These are phyloP conservation scores for Ceriops zippeliana DNA, from an alignment of 345 rosid species.

Conservation along the genomic window DNA sequence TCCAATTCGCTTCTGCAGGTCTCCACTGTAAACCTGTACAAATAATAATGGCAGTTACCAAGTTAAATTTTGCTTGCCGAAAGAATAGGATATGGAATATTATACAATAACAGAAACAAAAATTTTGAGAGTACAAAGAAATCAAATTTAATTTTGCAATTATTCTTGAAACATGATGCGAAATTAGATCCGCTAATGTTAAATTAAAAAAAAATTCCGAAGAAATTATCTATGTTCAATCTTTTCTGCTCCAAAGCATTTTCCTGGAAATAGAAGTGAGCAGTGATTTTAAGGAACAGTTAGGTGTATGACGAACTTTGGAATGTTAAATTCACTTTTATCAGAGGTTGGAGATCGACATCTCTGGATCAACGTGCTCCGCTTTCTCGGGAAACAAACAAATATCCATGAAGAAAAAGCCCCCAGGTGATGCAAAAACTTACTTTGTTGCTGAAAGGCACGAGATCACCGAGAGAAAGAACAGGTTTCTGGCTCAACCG, in stretches of 20 bases:
- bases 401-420: not conserved
- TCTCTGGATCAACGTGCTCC: not conserved
- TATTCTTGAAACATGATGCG: too few species aligned
- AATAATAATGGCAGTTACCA: not conserved
- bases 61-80: not conserved
- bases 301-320: too few species aligned
- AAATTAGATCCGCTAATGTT: too few species aligned
- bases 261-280: too few species aligned
- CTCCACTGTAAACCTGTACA: slow-evolving; percentile 61
- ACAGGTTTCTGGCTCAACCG: slow-evolving; percentile 74
- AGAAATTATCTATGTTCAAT: not conserved
- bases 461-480: slow-evolving; percentile 83
- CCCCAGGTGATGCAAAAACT: slow-evolving; percentile 1
- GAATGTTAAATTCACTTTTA: too few species aligned
- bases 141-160: too few species aligned
- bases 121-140: too few species aligned
- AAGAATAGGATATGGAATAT: not conserved
- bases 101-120: too few species aligned
- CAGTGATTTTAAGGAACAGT: too few species aligned
- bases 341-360: too few species aligned
- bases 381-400: slow-evolving; percentile 6
- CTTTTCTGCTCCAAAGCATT: not conserved
- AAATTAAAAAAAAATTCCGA: not conserved
- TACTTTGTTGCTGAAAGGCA: slow-evolving; percentile 85
- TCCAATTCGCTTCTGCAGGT: slow-evolving; percentile 69